Conservation (phyloP, 225 moss, liverwort and hornwort species). For the Bryum argenteum region DNA sequence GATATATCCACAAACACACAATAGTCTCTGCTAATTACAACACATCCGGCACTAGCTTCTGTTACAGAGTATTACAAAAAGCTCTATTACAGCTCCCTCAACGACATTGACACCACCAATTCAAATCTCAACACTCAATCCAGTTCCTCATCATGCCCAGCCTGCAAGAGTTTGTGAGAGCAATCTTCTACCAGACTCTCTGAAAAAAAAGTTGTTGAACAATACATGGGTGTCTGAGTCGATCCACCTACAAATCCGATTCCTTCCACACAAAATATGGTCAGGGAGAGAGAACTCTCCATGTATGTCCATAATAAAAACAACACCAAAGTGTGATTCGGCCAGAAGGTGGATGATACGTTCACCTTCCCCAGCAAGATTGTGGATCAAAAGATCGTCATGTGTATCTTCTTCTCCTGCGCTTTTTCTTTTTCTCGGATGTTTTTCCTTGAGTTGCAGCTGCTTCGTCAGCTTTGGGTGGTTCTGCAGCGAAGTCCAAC, state of each 20-base stretch:
- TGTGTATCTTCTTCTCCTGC: slow-evolving; percentile 28
- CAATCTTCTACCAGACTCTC: slow-evolving; percentile 19
- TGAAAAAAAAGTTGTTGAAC: slow-evolving; percentile 17
- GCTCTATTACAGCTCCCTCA: not conserved
- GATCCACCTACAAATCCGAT: slow-evolving; percentile 34
- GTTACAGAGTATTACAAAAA: slow-evolving; percentile 1
- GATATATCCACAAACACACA: not conserved
- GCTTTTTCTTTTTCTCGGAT: not conserved
- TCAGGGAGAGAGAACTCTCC: slow-evolving; percentile 13
- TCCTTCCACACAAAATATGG: slow-evolving; percentile 28
- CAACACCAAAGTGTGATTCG: slow-evolving; percentile 25
- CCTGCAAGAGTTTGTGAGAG: slow-evolving; percentile 6
- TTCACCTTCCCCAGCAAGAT: slow-evolving; percentile 33
- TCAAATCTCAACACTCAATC: not conserved
- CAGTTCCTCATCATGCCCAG: slow-evolving; percentile 20
- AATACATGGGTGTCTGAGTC: slow-evolving; percentile 12
- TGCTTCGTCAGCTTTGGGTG: slow-evolving; percentile 10
- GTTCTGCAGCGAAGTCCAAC: slow-evolving; percentile 18
- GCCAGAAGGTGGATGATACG: slow-evolving; percentile 21
- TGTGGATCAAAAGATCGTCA: slow-evolving; percentile 27
- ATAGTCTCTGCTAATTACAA: not conserved
- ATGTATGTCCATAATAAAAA: slow-evolving; percentile 28
- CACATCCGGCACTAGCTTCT: not conserved
- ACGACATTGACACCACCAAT: not conserved
- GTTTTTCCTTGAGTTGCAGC: slow-evolving; percentile 18